phyloP scores from a whole-genome alignment of 2,329 filamentous ascomycete genomes.

The Chaetomium strumarium region DNA sequence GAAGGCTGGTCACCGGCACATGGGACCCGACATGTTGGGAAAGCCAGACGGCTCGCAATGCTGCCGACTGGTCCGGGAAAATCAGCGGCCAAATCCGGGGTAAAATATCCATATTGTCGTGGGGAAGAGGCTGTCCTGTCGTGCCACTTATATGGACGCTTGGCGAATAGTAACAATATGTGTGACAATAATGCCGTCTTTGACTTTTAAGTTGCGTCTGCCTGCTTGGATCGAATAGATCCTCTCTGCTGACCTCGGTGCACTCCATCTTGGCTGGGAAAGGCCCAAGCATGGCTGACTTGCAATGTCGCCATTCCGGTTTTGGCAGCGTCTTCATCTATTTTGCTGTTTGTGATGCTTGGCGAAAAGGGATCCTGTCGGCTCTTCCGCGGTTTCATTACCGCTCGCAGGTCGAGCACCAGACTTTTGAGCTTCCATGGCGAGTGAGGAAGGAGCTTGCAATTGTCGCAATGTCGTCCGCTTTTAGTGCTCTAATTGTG shows the following conservation, averaged over 20 bases:
- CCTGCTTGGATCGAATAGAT: background rate
- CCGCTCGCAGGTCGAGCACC: background rate
- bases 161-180: constrained; percentile 1
- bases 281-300: constrained; percentile 2
- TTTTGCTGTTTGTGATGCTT: constrained; percentile 7
- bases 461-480: too few relatives aligned
- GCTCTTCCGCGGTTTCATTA: background rate
- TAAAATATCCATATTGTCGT: constrained; percentile 20
- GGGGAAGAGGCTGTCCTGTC: constrained; percentile 14
- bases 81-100: constrained; percentile 26
- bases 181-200: too few relatives aligned
- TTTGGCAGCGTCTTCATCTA: constrained; percentile 9
- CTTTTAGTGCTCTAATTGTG: too few relatives aligned
- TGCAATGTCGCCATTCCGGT: constrained; percentile 6
- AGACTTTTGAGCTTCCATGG: too few relatives aligned
- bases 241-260: background rate
- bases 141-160: background rate
- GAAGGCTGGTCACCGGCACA: background rate
- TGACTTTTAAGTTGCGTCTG: constrained; percentile 3
- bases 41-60: constrained; percentile 16
- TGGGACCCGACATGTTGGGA: constrained; percentile 21
- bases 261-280: constrained; percentile 5
- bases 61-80: constrained; percentile 25
- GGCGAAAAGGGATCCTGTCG: constrained; percentile 1
- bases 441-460: too few relatives aligned